Conservation (phyloP, 2,329 filamentous ascomycete species). For the Stagonosporopsis vannaccii region DNA sequence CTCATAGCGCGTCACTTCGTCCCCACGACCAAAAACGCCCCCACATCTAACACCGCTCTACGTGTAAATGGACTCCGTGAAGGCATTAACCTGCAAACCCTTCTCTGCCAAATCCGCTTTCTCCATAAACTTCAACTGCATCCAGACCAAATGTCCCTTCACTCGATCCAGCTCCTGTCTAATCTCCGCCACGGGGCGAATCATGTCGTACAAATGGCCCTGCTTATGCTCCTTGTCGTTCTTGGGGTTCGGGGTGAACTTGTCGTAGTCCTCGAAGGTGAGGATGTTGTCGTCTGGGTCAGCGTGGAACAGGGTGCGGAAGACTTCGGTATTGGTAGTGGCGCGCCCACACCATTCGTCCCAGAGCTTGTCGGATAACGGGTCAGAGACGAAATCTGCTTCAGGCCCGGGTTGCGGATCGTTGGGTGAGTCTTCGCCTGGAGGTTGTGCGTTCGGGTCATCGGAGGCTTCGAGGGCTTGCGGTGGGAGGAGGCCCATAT, state of each 20-base stretch:
- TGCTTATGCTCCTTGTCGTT: conserved; percentile 70
- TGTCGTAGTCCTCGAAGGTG: conserved; percentile 89
- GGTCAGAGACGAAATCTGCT: conserved; percentile 67
- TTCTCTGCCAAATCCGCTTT: conserved; percentile 89
- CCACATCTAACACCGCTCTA: conserved; percentile 10
- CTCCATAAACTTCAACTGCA: conserved; percentile 86
- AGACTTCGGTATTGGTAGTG: conserved; percentile 74
- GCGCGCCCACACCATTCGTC: conserved; percentile 74
- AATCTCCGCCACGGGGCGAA: conserved; percentile 68
- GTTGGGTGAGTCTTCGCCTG: conserved; percentile 72
- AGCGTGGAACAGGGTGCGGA: conserved; percentile 81
- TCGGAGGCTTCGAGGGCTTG: conserved; percentile 72
- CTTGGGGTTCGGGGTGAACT: conserved; percentile 65
- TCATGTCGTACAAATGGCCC: conserved; percentile 86
- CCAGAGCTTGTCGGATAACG: conserved; percentile 64
- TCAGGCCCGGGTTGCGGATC: conserved; percentile 74
- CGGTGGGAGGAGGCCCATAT: conserved; percentile 80
- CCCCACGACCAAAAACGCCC: background rate
- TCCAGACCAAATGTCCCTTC: conserved; percentile 90
- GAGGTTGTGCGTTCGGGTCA: conserved; percentile 78
- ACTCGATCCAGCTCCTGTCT: conserved; percentile 78
- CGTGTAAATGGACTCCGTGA: conserved; percentile 87
- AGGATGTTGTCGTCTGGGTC: conserved; percentile 91
- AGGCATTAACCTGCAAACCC: conserved; percentile 83
- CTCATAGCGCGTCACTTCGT: conserved; percentile 1